Evolutionary conservation across 805 yeast genomes (phyloP).

Genomic region (Jamesozyma lodderae): DNA sequence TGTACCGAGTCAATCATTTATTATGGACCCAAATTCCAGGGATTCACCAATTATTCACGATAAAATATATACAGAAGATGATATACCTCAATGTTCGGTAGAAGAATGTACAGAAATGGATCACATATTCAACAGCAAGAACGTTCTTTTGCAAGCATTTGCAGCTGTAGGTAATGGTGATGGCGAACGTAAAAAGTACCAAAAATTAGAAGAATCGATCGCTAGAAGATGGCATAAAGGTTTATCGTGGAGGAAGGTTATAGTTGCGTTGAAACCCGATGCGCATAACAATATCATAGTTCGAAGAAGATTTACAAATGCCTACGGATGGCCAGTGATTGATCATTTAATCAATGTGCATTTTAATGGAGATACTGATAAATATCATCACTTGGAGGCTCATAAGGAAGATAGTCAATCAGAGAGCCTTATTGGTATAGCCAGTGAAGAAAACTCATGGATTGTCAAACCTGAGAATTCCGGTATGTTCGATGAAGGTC

Average conservation of each 20-base stretch:
- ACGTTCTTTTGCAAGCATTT: constrained; percentile 30
- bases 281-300: constrained; percentile 93
- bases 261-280: constrained; percentile 80
- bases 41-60: constrained; percentile 59
- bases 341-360: constrained; percentile 58
- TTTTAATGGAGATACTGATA: constrained; percentile 32
- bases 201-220: constrained; percentile 71
- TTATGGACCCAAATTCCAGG: constrained; percentile 55
- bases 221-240: constrained; percentile 83
- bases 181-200: constrained; percentile 54
- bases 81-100: constrained; percentile 33
- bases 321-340: constrained; percentile 76
- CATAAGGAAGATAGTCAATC: background rate
- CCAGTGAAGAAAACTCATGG: constrained; percentile 34
- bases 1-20: constrained; percentile 49
- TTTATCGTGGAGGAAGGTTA: constrained; percentile 84
- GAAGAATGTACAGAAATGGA: constrained; percentile 6
- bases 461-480: constrained; percentile 33
- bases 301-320: constrained; percentile 77
- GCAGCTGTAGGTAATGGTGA: constrained; percentile 13
- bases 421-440: background rate
- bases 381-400: background rate
- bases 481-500: constrained; percentile 46
- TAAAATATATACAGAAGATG: constrained; percentile 45
- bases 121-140: constrained; percentile 13